A percentile compares a stretch with the other conserved stretches of the same genome.
Conservation (phyloP, 2,329 filamentous ascomycete genomes). For the Ophiocordyceps camponoti-saundersi region DNA sequence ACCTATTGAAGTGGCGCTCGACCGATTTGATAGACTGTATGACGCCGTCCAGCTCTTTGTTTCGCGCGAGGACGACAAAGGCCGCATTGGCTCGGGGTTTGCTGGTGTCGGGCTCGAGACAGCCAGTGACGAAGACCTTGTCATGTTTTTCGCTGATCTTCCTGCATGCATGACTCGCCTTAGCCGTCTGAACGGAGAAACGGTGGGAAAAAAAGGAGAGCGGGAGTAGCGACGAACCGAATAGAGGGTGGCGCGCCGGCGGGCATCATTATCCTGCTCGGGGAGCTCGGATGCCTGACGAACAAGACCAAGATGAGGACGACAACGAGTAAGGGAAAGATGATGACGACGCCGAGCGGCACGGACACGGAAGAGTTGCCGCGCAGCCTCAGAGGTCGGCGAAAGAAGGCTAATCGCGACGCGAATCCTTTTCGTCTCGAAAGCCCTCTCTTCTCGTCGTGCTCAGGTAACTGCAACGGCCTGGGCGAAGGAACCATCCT, state of each 20-base stretch:
- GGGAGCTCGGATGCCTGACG: slow-evolving; percentile 69
- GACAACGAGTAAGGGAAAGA: slow-evolving; percentile 85
- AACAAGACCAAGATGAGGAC: slow-evolving; percentile 82
- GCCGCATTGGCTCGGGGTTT: slow-evolving; percentile 79
- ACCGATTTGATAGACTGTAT: slow-evolving; percentile 95
- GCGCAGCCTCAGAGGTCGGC: slow-evolving; percentile 70
- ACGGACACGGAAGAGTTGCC: slow-evolving; percentile 88
- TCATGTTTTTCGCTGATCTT: slow-evolving; percentile 96
- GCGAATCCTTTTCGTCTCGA: slow-evolving; percentile 22
- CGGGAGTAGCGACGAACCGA: slow-evolving; percentile 40
- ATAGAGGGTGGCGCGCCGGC: slow-evolving; percentile 78
- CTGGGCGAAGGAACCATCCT: slow-evolving; percentile 27
- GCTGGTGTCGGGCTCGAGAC: slow-evolving; percentile 62
- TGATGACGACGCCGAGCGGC: slow-evolving; percentile 76
- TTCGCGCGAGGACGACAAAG: slow-evolving; percentile 87
- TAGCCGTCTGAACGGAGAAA: slow-evolving; percentile 2
- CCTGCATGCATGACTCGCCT: slow-evolving; percentile 25
- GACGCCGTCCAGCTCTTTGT: slow-evolving; percentile 92
- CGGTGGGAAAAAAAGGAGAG: neutral
- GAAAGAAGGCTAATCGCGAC: slow-evolving; percentile 59
- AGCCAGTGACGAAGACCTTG: slow-evolving; percentile 88
- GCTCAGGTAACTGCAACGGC: slow-evolving; percentile 26
- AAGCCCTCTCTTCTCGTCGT: slow-evolving; percentile 28
- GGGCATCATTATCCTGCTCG: slow-evolving; percentile 71
- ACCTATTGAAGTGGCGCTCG: slow-evolving; percentile 96